These are phyloP conservation scores for Candida manassasensis DNA, from an alignment of 805 yeast genomes.

Conservation along the genomic window DNA sequence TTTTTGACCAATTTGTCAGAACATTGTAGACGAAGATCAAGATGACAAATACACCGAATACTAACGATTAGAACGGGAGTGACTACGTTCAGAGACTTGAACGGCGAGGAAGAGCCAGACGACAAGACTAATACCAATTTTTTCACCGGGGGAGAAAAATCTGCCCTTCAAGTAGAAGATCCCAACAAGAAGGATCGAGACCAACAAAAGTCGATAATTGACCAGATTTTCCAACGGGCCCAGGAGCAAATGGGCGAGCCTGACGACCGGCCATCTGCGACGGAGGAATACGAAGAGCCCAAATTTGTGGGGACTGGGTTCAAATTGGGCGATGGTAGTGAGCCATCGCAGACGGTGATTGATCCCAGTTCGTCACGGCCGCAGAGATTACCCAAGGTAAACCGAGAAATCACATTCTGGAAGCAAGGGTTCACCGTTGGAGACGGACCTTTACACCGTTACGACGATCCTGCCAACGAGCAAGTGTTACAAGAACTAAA, in stretches of 20 bases:
- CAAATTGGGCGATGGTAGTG: conserved; percentile 46
- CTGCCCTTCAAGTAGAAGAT: conserved; percentile 75
- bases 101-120: conserved; percentile 43
- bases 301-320: conserved; percentile 49
- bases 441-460: conserved; percentile 79
- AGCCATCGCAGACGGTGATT: conserved; percentile 29
- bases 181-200: conserved; percentile 44
- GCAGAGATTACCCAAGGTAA: conserved; percentile 45
- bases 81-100: conserved; percentile 36
- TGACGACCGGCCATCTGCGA: conserved; percentile 32
- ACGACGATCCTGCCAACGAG: conserved; percentile 89
- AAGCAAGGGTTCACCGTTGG: conserved; percentile 94
- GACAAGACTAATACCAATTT: conserved; percentile 51
- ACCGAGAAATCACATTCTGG: conserved; percentile 90
- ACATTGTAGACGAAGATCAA: too few relatives aligned
- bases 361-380: conserved; percentile 24
- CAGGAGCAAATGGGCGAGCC: conserved; percentile 40
- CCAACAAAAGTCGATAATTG: conserved; percentile 47
- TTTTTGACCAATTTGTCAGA: too few relatives aligned
- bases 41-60: too few relatives aligned
- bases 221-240: conserved; percentile 64
- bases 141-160: conserved; percentile 69
- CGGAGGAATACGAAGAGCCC: conserved; percentile 17
- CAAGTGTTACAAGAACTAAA: conserved; percentile 74
- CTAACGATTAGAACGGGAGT: conserved; percentile 19